These are phyloP conservation scores for Fusarium scirpi DNA, from an alignment of 2,329 filamentous ascomycete genomes.

Conservation along the genomic window DNA sequence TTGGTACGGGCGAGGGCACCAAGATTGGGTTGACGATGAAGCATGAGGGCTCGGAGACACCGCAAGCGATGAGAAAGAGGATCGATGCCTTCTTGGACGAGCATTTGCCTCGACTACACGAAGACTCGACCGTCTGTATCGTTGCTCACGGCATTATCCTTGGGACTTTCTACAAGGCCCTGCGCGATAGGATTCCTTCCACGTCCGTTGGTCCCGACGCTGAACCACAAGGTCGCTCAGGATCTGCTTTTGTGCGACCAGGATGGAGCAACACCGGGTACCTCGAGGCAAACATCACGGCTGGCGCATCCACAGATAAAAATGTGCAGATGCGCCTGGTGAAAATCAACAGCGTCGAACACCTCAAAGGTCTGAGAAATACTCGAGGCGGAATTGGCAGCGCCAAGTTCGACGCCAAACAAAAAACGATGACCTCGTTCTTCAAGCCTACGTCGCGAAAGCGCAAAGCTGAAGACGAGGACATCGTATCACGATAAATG, in stretches of 20 bases:
- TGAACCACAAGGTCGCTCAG: slow-evolving; percentile 16
- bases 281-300: slow-evolving; percentile 50
- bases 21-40: slow-evolving; percentile 58
- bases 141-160: slow-evolving; percentile 89
- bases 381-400: slow-evolving; percentile 87
- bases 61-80: slow-evolving; percentile 73
- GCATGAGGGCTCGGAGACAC: slow-evolving; percentile 72
- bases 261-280: slow-evolving; percentile 68
- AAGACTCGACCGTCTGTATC: slow-evolving; percentile 52
- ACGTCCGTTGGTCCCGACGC: slow-evolving; percentile 35
- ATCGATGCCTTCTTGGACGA: slow-evolving; percentile 74
- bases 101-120: slow-evolving; percentile 66
- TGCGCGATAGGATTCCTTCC: slow-evolving; percentile 66
- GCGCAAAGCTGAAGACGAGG: slow-evolving; percentile 45
- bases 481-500: slow-evolving; percentile 44
- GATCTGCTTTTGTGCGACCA: slow-evolving; percentile 40
- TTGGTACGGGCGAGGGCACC: slow-evolving; percentile 77
- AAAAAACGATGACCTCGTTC: slow-evolving; percentile 82
- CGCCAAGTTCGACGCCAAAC: slow-evolving; percentile 77
- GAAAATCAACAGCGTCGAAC: slow-evolving; percentile 75
- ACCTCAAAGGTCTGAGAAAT: slow-evolving; percentile 80
- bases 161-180: slow-evolving; percentile 72
- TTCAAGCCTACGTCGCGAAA: slow-evolving; percentile 65
- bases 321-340: slow-evolving; percentile 60
- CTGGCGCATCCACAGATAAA: background rate